Conservation (phyloP, 768 basidiomycete genomes). For the Rhizopogon roseolus region DNA sequence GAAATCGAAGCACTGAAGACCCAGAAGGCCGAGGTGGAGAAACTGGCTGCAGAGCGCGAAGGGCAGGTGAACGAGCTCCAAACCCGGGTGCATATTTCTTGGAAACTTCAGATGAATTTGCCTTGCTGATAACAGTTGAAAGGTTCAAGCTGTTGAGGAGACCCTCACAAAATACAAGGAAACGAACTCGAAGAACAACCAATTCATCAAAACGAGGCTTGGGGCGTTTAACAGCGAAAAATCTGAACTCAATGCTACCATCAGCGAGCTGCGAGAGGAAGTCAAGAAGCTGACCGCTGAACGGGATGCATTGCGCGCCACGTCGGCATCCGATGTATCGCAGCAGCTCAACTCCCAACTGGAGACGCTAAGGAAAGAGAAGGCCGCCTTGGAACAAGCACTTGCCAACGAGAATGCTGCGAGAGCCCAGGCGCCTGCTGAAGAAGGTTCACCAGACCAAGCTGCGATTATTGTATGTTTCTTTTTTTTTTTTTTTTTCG, state of each 20-base stretch:
- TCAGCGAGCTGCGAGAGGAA: constrained; percentile 20
- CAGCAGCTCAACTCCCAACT: constrained; percentile 31
- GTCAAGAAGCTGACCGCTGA: constrained; percentile 25
- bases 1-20: constrained; percentile 55
- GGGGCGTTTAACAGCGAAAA: constrained; percentile 23
- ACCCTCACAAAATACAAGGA: constrained; percentile 33
- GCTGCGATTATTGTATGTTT: constrained; percentile 27
- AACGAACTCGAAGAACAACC: constrained; percentile 10
- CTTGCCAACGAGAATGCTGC: constrained; percentile 33
- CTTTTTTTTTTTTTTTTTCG: background rate
- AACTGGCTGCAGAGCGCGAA: constrained; percentile 23
- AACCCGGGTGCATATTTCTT: constrained; percentile 20
- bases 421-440: constrained; percentile 10
- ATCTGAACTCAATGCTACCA: constrained; percentile 21
- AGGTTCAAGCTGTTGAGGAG: constrained; percentile 43
- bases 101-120: background rate
- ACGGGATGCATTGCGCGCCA: constrained; percentile 21
- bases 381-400: constrained; percentile 32
- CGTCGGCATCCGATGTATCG: constrained; percentile 13
- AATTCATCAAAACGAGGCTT: constrained; percentile 21
- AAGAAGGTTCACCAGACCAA: constrained; percentile 17
- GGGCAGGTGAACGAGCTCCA: constrained; percentile 24
- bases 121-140: background rate
- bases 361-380: constrained; percentile 32
- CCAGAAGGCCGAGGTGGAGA: constrained; percentile 33